These are phyloP conservation scores for Picochlorum sp. DNA, from an alignment of 139 green algal species.

Conservation along the genomic window DNA sequence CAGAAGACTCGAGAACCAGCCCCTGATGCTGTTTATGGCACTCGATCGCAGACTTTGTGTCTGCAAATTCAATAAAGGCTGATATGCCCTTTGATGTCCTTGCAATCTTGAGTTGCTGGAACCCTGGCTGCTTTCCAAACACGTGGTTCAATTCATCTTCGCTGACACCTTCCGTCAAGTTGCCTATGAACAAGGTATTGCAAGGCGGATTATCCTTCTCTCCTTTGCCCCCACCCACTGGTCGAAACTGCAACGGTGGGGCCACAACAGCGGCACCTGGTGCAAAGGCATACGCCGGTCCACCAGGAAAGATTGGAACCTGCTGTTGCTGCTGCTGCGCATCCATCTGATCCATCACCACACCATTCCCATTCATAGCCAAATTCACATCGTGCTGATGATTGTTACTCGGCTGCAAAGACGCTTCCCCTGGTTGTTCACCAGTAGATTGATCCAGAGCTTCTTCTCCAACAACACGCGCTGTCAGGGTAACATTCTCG, in stretches of 20 bases:
- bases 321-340: no score
- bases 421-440: background rate
- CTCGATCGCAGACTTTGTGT: conserved; percentile 53
- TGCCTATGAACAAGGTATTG: conserved; percentile 93
- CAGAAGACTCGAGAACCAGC: conserved; percentile 60
- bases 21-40: conserved; percentile 61
- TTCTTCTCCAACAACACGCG: background rate
- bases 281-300: background rate
- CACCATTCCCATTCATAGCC: no score
- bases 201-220: conserved; percentile 83
- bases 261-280: background rate
- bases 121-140: conserved; percentile 58
- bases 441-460: background rate
- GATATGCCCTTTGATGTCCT: conserved; percentile 41
- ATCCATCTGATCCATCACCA: no score
- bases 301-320: background rate
- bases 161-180: conserved; percentile 48
- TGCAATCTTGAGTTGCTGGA: conserved; percentile 76
- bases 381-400: no score
- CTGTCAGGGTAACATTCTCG: background rate
- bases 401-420: background rate
- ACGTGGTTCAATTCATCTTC: conserved; percentile 63
- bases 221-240: conserved; percentile 55
- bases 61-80: conserved; percentile 84
- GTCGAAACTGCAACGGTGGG: conserved; percentile 23